Percentiles rank a stretch among this genome's conserved stretches.
phyloP scores from a whole-genome alignment of 495 filamentous ascomycete species.

The Penicillium macrosclerotiorum region DNA sequence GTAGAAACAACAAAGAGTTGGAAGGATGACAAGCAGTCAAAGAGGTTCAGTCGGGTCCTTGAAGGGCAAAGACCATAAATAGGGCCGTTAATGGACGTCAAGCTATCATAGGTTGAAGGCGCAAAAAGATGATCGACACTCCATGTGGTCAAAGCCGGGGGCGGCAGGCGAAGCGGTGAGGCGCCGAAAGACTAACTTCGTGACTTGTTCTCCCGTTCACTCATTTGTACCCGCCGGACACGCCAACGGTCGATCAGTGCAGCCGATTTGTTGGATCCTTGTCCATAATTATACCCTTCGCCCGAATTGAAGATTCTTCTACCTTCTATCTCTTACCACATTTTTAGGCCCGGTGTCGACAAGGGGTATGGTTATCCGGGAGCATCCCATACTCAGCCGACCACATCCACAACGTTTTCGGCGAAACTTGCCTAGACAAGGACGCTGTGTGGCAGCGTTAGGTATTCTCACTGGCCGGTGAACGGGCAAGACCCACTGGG shows the following conservation, averaged over 20 bases:
- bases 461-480: background rate
- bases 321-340: too few relatives aligned
- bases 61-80: background rate
- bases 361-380: too few relatives aligned
- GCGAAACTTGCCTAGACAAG: background rate
- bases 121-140: background rate
- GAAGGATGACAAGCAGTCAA: slow-evolving; percentile 1
- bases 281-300: too few relatives aligned
- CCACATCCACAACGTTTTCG: too few relatives aligned
- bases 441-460: background rate
- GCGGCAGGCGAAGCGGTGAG: background rate
- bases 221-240: too few relatives aligned
- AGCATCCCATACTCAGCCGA: too few relatives aligned
- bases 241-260: too few relatives aligned
- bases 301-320: too few relatives aligned
- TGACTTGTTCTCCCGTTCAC: background rate
- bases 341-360: too few relatives aligned
- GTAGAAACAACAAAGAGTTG: background rate
- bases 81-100: background rate
- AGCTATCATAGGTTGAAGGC: background rate
- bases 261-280: too few relatives aligned
- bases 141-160: background rate
- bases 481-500: background rate
- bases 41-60: background rate
- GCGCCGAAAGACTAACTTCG: background rate